phyloP scores from a whole-genome alignment of 179 eudicot species.

The Heliamphora ciliata region DNA sequence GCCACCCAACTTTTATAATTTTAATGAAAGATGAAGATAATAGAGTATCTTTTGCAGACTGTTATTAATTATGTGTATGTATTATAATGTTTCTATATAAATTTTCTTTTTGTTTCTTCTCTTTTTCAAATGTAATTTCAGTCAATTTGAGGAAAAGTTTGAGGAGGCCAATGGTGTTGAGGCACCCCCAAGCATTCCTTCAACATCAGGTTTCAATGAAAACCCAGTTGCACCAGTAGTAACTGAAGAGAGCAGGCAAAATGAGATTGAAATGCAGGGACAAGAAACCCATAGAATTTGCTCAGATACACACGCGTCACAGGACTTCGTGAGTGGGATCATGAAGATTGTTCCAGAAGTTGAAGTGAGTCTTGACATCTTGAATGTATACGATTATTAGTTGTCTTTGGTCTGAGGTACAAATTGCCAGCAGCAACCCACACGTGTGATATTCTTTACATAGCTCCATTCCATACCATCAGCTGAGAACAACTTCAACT shows the following conservation, averaged over 20 bases:
- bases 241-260: slow-evolving; percentile 28
- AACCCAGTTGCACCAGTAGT: slow-evolving; percentile 22
- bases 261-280: slow-evolving; percentile 37
- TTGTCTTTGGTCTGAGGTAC: not conserved
- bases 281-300: slow-evolving; percentile 33
- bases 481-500: not conserved
- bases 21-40: not conserved
- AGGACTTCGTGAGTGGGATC: slow-evolving; percentile 73
- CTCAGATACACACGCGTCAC: slow-evolving; percentile 49
- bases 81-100: no score
- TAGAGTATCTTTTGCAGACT: not conserved
- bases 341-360: slow-evolving; percentile 93
- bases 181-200: slow-evolving; percentile 42
- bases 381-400: not conserved
- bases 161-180: slow-evolving; percentile 62
- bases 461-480: not conserved
- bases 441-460: not conserved
- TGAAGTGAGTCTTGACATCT: slow-evolving; percentile 57
- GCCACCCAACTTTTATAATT: not conserved
- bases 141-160: slow-evolving; percentile 83
- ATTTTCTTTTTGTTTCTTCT: slow-evolving; percentile 1
- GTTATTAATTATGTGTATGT: not conserved
- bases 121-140: slow-evolving; percentile 15
- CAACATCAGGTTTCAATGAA: slow-evolving; percentile 34
- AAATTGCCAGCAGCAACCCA: not conserved